Base-by-base conservation (phyloP, 805 yeast species). In the Suhomyces faveliae region DNA sequence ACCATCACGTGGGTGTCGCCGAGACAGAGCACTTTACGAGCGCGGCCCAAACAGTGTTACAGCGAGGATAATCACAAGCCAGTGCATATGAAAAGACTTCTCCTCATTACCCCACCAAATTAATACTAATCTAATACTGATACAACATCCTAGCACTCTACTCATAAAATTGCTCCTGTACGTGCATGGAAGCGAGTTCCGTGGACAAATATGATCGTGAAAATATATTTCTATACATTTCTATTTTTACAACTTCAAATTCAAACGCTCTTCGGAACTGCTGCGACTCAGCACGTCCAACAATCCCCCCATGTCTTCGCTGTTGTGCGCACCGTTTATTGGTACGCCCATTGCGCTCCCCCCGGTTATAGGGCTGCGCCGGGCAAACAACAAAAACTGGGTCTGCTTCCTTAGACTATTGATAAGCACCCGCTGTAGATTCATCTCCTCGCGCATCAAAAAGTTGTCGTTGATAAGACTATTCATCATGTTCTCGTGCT, bases 341-440 rank as follows among this genome's bases (percentile, higher is more conserved):
- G 25, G 27, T 2, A 10, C 47, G 2, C 57, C 52, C 15, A 43
- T 42, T 17, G 25, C 39, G 23, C 38, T 35, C 21, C 43, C 51
- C 6, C 38, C 38, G 17, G 3, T 12, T 27, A 24, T 25, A 1
- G 30, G 30, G 29, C 75, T 56, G 38, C 76, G 66, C 48, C 78
- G 66, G 17, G 73, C 70, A 48, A 77, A 67, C 45, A 77, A 48
- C 51, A 78, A 61, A 51, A 73, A 78, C 51, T 78, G 83, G 27
- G 79, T 60, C 53, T 79, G 83, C 50, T 78, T 80, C 29, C 82
- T 57, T 15, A 79, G 52, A 44, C 78, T 74, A 51, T 70, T 73
- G 40, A 79, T 60, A 27, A 72, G 62, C 46, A 73, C 58, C 43
- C 80, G 56, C 49, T 78, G 82, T 43, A 66, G 59, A 48, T 67